Base-by-base conservation (phyloP, 176 grass and related monocot genomes). In the Sorghum bicolor region DNA sequence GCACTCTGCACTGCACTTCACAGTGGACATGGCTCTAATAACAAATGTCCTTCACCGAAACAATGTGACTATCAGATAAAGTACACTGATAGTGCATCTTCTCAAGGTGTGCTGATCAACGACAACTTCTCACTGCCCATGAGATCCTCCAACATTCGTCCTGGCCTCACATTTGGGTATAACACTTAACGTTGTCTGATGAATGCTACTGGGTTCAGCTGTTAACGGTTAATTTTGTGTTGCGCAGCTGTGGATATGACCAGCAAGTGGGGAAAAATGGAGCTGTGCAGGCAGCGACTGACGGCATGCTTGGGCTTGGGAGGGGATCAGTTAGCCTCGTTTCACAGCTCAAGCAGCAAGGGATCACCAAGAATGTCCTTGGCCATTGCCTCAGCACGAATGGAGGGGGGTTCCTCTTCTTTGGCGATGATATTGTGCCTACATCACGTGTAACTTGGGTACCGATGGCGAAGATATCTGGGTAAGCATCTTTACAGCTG, bases 251-350 rank as follows among this genome's bases (percentile, higher is more conserved):
- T 76, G 96, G 96, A 12, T 98, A 98, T 72, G 85, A 98, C 50
- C 96, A 98, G 72, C 80, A 95, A 48, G 86, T 95, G 30, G 67
- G 82, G 9, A 85, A 61, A 70, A 78, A 90, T 72, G 90, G 90
- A 22, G 74, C 34, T 4, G 36, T 41, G 7, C 72, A 67, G 43
- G 86, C 80, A 4, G 6, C 24, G 5, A 95, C 91, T 11, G 96
- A 98, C 0, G 96, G 96, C 75, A 26, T 98, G 67, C 90, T 98
- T 52, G 96, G 87, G 29, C 91, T 98, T 14, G 96, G 96, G 74
- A 89, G 72, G 8, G 93, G 96, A 30, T 91, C 88, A n/a, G 37
- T 89, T 45, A 83, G 93, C 77, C 72, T 98, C 20, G 48, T 95
- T 41, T 98, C 89, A 34, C 93, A 98, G 83, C 75, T 98, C 40